Base-by-base conservation (phyloP, 805 yeast genomes). In the Metschnikowia continentalis region DNA sequence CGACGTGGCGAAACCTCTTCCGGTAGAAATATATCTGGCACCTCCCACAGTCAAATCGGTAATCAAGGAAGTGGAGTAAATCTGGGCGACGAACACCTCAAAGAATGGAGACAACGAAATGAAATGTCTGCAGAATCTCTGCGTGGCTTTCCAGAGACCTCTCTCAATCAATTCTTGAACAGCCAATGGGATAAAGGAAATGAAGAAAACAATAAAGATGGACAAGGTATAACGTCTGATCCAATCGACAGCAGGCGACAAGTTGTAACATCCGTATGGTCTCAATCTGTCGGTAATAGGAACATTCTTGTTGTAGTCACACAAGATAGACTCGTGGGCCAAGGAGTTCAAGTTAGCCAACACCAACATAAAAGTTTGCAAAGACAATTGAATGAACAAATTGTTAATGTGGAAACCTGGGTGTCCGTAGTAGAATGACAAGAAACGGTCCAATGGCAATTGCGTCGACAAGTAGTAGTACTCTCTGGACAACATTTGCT, bases 371-470 rank as follows among this genome's bases (percentile, higher is more conserved):
- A 87, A 72, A 46, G 67, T 62, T 60, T 73, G 74, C 53, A 73
- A 75, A 0, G 94, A 86, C 30, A 85, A 68, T 54, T 84, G 78
- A 63, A 88, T 86, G 60, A 86, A 83, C 50, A 85, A 81, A 64
- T 88, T 87, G 65, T 88, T 88, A 64, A 87, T 71, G 63, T 88
- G 95, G 71, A 88, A 88, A 19, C 95, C 95, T 1, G 94, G 90
- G 61, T 88, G 95, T 1, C 92, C 95, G 64, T 85, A 88, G 67
- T 83, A 88, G 66, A 88, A 87, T 0, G 92, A 83, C 52, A 87
- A 69, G 70, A 88, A 87, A 59, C 94, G 74, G 62, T 88, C 94
- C 54, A 87, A 69, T 2, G 92, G 90, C 35, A 88, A 70, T 55
- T 85, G 89, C 2, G 90, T 83, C 1, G 91, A 87, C 54, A 88